Percentiles rank a stretch among this genome's conserved stretches.
Conservation (phyloP, 805 yeast genomes). For the Zygotorulaspora chibaensis region DNA sequence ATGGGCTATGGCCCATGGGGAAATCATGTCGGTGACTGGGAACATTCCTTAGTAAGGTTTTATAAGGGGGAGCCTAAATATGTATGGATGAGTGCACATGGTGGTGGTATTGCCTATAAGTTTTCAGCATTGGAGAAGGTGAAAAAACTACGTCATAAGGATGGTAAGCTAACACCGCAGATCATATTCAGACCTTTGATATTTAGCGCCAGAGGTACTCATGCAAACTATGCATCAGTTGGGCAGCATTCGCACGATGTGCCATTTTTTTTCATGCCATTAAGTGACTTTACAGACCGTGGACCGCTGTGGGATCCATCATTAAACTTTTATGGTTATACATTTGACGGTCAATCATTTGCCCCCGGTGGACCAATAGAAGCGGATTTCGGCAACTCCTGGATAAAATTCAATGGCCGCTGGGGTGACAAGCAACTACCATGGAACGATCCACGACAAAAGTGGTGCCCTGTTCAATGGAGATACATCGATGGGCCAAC, state of each 20-base stretch:
- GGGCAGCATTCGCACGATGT: slow-evolving; percentile 96
- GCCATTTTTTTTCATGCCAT: slow-evolving; percentile 71
- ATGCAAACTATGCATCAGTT: slow-evolving; percentile 92
- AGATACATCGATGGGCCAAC: slow-evolving; percentile 87
- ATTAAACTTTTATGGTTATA: slow-evolving; percentile 73
- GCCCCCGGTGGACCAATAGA: slow-evolving; percentile 36
- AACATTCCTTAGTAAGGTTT: slow-evolving; percentile 84
- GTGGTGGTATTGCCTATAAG: slow-evolving; percentile 89
- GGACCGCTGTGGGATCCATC: slow-evolving; percentile 96
- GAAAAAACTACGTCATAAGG: slow-evolving; percentile 70
- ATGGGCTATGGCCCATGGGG: slow-evolving; percentile 99
- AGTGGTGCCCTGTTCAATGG: slow-evolving; percentile 86
- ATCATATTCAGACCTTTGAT: slow-evolving; percentile 58
- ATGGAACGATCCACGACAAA: slow-evolving; percentile 71
- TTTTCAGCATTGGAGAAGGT: slow-evolving; percentile 64
- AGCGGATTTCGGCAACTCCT: slow-evolving; percentile 45
- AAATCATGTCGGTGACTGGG: slow-evolving; percentile 98
- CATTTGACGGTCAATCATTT: slow-evolving; percentile 58
- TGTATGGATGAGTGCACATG: slow-evolving; percentile 97
- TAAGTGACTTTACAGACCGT: slow-evolving; percentile 89
- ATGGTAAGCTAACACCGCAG: slow-evolving; percentile 73
- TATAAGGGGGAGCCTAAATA: slow-evolving; percentile 73
- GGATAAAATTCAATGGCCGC: slow-evolving; percentile 77
- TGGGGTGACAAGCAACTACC: slow-evolving; percentile 86
- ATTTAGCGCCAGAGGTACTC: slow-evolving; percentile 92